phyloP scores from a whole-genome alignment of 768 basidiomycete genomes.

The Suillus ampliporus region DNA sequence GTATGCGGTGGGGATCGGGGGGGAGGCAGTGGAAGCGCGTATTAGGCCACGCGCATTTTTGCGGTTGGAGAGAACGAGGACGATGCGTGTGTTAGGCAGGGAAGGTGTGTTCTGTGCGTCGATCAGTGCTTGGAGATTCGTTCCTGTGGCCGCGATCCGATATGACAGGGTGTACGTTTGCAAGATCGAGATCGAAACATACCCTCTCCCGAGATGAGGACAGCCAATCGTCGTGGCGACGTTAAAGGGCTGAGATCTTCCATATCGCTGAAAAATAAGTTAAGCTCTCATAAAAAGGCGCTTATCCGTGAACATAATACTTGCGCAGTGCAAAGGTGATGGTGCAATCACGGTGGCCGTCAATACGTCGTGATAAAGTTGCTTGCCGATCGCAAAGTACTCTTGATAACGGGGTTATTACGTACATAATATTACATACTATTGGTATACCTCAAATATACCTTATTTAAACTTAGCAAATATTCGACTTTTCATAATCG shows the following conservation, averaged over 20 bases:
- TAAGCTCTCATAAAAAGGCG: background rate
- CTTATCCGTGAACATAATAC: background rate
- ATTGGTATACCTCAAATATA: background rate
- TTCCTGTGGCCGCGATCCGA: constrained; percentile 55
- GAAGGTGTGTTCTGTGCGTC: constrained; percentile 79
- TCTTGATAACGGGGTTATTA: background rate
- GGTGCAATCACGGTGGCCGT: background rate
- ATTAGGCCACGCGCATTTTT: constrained; percentile 89
- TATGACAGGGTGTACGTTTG: constrained; percentile 9
- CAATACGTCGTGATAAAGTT: background rate
- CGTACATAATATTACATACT: background rate
- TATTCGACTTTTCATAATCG: background rate
- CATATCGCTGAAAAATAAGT: background rate
- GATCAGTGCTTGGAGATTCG: constrained; percentile 95
- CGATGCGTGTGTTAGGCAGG: constrained; percentile 75
- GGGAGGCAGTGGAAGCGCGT: constrained; percentile 72
- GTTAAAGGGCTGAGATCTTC: background rate
- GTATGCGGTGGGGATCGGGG: constrained; percentile 82
- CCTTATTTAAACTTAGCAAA: background rate
- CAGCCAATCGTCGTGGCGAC: constrained; percentile 46
- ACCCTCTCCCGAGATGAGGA: constrained; percentile 75
- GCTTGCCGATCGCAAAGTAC: background rate
- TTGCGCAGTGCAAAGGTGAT: background rate
- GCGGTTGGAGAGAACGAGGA: constrained; percentile 88
- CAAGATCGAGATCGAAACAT: background rate